These are phyloP conservation scores for Pouteria glomerata DNA, from an alignment of 148 eudicot species.

Conservation along the genomic window DNA sequence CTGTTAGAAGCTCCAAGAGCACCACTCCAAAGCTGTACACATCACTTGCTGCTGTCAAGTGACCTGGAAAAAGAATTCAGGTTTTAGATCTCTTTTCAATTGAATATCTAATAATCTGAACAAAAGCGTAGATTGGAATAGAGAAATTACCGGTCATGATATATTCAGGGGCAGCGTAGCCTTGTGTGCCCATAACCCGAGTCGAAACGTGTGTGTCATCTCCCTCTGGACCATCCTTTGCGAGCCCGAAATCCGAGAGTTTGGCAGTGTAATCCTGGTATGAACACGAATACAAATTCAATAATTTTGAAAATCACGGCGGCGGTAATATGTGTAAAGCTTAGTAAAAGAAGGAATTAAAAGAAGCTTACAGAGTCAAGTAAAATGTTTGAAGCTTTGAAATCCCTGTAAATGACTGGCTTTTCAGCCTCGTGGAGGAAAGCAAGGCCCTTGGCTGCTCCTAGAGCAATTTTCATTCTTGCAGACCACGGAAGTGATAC, in stretches of 20 bases:
- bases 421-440: slow-evolving; percentile 83
- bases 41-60: slow-evolving; percentile 86
- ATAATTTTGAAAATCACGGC: neutral
- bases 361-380: slow-evolving; percentile 66
- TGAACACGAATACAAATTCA: neutral
- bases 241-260: slow-evolving; percentile 77
- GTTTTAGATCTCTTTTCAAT: no score
- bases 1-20: slow-evolving; percentile 74
- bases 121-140: neutral
- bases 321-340: no score
- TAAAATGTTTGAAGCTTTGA: slow-evolving; percentile 89
- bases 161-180: slow-evolving; percentile 89
- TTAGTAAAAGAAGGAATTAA: no score
- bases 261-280: slow-evolving; percentile 70
- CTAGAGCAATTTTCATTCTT: slow-evolving; percentile 82
- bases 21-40: slow-evolving; percentile 94
- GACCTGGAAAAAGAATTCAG: slow-evolving; percentile 64
- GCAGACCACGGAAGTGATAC: slow-evolving; percentile 85
- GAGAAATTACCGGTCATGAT: slow-evolving; percentile 56
- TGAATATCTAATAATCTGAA: no score
- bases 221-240: slow-evolving; percentile 84
- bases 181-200: slow-evolving; percentile 82
- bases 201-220: slow-evolving; percentile 79
- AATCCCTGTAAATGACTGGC: slow-evolving; percentile 82
- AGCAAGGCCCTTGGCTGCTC: slow-evolving; percentile 93